These are phyloP conservation scores for Entophlyctis helioformis DNA, from an alignment of 192 early-diverging fungal species.

Conservation along the genomic window DNA sequence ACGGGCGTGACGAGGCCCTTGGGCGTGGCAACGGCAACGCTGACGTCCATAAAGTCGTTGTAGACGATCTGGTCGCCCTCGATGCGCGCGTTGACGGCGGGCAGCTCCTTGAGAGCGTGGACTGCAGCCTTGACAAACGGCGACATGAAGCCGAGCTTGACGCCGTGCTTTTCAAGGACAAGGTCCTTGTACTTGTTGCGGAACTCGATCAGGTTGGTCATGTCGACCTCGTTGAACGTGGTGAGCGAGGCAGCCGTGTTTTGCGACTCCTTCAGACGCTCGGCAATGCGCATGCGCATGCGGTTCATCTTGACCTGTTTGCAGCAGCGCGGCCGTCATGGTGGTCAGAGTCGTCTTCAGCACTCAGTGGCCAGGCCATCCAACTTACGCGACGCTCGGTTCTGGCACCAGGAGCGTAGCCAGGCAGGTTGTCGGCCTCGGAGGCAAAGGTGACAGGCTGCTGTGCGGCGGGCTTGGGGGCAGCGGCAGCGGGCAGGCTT, in stretches of 20 bases:
- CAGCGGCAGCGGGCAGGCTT: slow-evolving; percentile 1
- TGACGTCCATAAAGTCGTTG: slow-evolving; percentile 90
- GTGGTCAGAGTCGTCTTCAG: too few species aligned
- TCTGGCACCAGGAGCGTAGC: slow-evolving; percentile 9
- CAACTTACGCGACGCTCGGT: slow-evolving; percentile 24
- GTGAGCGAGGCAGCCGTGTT: slow-evolving; percentile 92
- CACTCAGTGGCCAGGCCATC: too few species aligned
- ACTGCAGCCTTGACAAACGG: slow-evolving; percentile 89
- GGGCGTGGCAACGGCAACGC: slow-evolving; percentile 93
- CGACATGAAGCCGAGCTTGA: slow-evolving; percentile 98
- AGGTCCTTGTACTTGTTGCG: slow-evolving; percentile 90
- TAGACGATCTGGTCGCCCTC: slow-evolving; percentile 86
- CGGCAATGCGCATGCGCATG: slow-evolving; percentile 89
- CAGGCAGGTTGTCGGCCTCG: slow-evolving; percentile 1
- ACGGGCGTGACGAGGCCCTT: slow-evolving; percentile 98
- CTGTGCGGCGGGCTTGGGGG: slow-evolving; percentile 3
- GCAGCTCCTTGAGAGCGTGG: slow-evolving; percentile 76
- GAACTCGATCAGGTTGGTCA: slow-evolving; percentile 87
- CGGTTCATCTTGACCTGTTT: slow-evolving; percentile 88
- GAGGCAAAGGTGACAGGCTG: slow-evolving; percentile 25
- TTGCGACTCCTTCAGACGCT: slow-evolving; percentile 94
- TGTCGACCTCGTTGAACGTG: slow-evolving; percentile 99
- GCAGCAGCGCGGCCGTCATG: not conserved
- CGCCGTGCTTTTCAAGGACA: slow-evolving; percentile 83
- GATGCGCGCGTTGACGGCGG: slow-evolving; percentile 90